Evolutionary conservation across 805 yeast genomes (phyloP), one percentile per base, ranked within the genome.

Genomic region (Cyberlindnera saturnus): DNA sequence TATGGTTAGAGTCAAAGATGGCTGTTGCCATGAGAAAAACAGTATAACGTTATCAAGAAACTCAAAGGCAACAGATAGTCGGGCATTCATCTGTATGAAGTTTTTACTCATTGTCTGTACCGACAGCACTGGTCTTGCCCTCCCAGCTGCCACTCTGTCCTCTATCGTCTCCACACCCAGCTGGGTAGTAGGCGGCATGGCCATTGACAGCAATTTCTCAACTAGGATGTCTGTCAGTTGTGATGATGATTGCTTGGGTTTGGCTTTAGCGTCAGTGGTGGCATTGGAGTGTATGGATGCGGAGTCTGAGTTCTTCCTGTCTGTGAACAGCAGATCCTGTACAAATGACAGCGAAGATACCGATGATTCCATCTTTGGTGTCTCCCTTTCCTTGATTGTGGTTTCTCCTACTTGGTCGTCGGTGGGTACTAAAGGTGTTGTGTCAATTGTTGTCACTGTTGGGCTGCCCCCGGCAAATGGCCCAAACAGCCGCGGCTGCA

Each of bases 21-120:
- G 81, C 47, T 76, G 71, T 20, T 69, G 59, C 96, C 96, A 87
- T 46, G 72, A 73, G 49, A 80, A 64, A 37, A 85, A 64, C 32
- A 65, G 65, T 16, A 79, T 71, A 6, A 78, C 55, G 36, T 69
- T 70, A 60, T 87, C 90, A 33, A 84, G 66, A 3, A 75, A 35
- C 44, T 74, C 78, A 57, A 83, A 86, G 0, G 85, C 80, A 0
- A 73, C 58, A 6, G 86, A 73, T 7, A 82, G 58, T 43, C 93
- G 63, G 9, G 85, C 76, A 45, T 81, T 77, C 62, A 85, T 61
- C 51, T 71, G 69, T 23, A 81, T 78, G 48, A 81, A 73, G 57
- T 86, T 85, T 45, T 71, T 75, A 40, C 87, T 77, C 84, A 86
- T 82, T 4, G 74, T 52, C 34, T 76, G 86, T 34, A 86, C 77